phyloP scores from a whole-genome alignment of 2,329 filamentous ascomycete genomes.

The Hysterium pulicare region DNA sequence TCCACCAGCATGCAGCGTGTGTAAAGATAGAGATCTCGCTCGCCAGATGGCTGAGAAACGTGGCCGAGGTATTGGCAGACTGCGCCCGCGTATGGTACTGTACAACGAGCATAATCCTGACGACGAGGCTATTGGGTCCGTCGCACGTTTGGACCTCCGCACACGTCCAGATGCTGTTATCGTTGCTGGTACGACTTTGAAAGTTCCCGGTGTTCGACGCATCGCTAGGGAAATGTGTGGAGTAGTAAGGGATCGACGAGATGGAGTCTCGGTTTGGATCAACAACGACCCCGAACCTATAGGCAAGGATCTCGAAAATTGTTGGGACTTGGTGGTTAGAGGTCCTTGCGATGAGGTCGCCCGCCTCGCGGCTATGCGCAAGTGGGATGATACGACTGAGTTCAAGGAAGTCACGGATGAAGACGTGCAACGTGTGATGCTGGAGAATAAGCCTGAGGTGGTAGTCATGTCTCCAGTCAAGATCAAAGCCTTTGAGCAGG shows the following conservation, averaged over 20 bases:
- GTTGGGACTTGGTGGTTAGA: conserved; percentile 87
- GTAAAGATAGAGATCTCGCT: conserved; percentile 69
- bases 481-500: conserved; percentile 20
- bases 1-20: conserved; percentile 74
- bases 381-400: conserved; percentile 51
- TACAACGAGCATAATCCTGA: conserved; percentile 98
- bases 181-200: conserved; percentile 92
- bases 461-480: conserved; percentile 31
- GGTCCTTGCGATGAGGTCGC: conserved; percentile 89
- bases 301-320: conserved; percentile 81
- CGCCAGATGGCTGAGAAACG: conserved; percentile 80
- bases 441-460: conserved; percentile 29
- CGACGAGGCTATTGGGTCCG: conserved; percentile 90
- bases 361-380: conserved; percentile 60
- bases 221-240: conserved; percentile 89
- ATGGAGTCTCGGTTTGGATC: conserved; percentile 90
- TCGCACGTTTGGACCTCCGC: conserved; percentile 81
- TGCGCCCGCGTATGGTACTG: conserved; percentile 89
- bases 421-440: conserved; percentile 27
- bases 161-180: conserved; percentile 85
- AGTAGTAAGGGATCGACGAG: conserved; percentile 74
- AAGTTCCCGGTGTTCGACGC: conserved; percentile 86
- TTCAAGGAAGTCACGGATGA: conserved; percentile 35
- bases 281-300: conserved; percentile 83
- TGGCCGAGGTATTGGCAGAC: conserved; percentile 85